These are phyloP conservation scores for Physcia stellaris DNA, from an alignment of 495 filamentous ascomycete species.

Conservation along the genomic window DNA sequence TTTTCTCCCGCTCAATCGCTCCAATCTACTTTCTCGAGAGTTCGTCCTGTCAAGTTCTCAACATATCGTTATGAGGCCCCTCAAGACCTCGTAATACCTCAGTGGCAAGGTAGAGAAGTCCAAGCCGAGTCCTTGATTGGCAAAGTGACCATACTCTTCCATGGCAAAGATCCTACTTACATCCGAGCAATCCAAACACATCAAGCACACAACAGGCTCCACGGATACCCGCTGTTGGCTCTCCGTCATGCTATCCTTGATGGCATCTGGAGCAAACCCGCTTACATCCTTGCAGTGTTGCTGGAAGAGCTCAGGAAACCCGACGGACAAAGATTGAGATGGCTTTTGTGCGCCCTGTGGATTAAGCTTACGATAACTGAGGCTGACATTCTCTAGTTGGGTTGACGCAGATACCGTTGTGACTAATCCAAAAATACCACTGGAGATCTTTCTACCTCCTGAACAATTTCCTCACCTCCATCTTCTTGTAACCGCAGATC, in stretches of 20 bases:
- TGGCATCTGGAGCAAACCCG: slow-evolving; percentile 32
- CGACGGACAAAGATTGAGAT: slow-evolving; percentile 30
- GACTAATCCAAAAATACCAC: slow-evolving; percentile 34
- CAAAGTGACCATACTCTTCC: too few species aligned
- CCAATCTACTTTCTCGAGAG: too few species aligned
- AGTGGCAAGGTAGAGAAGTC: too few species aligned
- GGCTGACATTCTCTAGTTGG: slow-evolving; percentile 22
- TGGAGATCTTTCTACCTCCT: slow-evolving; percentile 37
- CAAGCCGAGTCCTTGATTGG: too few species aligned
- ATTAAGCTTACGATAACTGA: not conserved
- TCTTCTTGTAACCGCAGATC: slow-evolving; percentile 33
- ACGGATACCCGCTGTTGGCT: slow-evolving; percentile 11
- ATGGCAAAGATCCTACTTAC: too few species aligned
- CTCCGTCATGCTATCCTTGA: slow-evolving; percentile 11
- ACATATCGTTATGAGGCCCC: too few species aligned
- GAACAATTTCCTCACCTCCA: slow-evolving; percentile 26
- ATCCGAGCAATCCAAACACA: slow-evolving; percentile 11
- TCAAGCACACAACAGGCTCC: slow-evolving; percentile 9
- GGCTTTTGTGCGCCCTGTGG: slow-evolving; percentile 30
- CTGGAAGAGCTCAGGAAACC: slow-evolving; percentile 37
- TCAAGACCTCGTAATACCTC: too few species aligned
- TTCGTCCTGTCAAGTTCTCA: too few species aligned
- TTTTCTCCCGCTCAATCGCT: too few species aligned
- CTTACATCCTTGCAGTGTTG: slow-evolving; percentile 32
- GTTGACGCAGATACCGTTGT: slow-evolving; percentile 37